Base-by-base conservation (phyloP, 371 early-diverging fungal species). In the Gilbertella persicaria region DNA sequence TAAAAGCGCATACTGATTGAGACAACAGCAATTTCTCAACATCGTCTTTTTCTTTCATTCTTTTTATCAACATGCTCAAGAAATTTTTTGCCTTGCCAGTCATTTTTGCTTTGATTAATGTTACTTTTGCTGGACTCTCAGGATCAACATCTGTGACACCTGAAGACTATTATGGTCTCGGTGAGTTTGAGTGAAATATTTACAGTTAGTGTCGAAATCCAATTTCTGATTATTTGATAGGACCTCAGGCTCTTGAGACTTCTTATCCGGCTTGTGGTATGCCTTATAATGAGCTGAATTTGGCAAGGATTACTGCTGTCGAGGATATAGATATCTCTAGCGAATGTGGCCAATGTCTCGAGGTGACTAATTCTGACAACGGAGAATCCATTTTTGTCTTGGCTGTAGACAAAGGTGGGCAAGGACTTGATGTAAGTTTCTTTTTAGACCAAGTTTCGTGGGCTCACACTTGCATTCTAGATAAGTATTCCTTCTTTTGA, bases 241-340 rank as follows among this genome's bases (percentile, higher is more conserved):
- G 55, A 16, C 24, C 50, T n/a, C 0, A 5, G 30, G 63, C 56
- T 8, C 53, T 59, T 20, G 55, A 40, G 16, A 62, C 60, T 48
- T 77, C 65, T 53, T 79, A 78, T 28, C 76, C 79, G 5, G 67
- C 71, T 4, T 83, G 81, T 51, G 81, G 78, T n/a, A 70, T 78
- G 65, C 73, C 79, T 9, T 81, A 78, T 25, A 62, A 56, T 14
- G 40, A 67, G n/a, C 55, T 83, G n/a, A 75, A 83, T 45, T 20
- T 80, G 21, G 62, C 73, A 3, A 67, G 76, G 16, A 78, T 83
- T 43, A 80, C 81, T 7, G 83, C 83, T 9, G 80, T 83, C 7
- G 62, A 78, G 58, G 56, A 55, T 0, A 67, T 83, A 62, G 58
- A 71, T 45, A 66, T 58, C 17, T 42, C 49, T 7, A 45, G 60